A percentile compares a stretch with the other conserved stretches of the same genome.
phyloP scores from a whole-genome alignment of 2,329 filamentous ascomycete genomes.

The Diaporthe destruens region DNA sequence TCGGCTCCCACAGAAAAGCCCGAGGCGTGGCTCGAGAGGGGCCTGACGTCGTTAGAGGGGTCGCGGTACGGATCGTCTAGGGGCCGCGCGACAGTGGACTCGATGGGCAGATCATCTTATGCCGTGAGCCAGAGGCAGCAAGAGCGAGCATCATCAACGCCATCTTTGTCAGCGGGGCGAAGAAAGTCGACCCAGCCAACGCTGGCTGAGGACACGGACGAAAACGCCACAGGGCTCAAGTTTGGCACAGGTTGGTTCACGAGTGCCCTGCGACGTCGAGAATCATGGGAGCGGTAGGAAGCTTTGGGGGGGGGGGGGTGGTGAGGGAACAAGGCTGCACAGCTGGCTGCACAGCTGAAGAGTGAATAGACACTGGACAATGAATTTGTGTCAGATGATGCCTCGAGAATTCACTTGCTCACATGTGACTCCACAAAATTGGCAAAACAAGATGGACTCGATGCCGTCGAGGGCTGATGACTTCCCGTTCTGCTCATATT shows the following conservation, averaged over 20 bases:
- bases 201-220: not conserved
- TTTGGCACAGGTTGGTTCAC: not conserved
- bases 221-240: not conserved
- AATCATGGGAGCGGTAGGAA: slow-evolving; percentile 26
- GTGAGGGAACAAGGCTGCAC: no score
- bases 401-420: not conserved
- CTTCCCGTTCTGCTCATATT: no score
- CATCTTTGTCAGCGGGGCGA: slow-evolving; percentile 6
- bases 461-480: not conserved
- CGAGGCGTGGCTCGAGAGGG: not conserved
- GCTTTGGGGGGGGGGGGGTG: no score
- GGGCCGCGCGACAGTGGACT: not conserved
- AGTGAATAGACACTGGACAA: slow-evolving; percentile 20
- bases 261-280: not conserved
- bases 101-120: not conserved
- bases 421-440: not conserved
- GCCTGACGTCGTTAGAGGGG: not conserved
- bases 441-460: not conserved
- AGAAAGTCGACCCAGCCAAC: not conserved
- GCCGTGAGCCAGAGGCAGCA: not conserved
- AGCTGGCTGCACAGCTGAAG: not conserved
- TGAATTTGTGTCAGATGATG: not conserved
- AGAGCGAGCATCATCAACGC: slow-evolving; percentile 4
- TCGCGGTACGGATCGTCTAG: not conserved
- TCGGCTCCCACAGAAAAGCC: not conserved